phyloP scores from a whole-genome alignment of 179 eudicot species.

The Sideroxylon spinosum region DNA sequence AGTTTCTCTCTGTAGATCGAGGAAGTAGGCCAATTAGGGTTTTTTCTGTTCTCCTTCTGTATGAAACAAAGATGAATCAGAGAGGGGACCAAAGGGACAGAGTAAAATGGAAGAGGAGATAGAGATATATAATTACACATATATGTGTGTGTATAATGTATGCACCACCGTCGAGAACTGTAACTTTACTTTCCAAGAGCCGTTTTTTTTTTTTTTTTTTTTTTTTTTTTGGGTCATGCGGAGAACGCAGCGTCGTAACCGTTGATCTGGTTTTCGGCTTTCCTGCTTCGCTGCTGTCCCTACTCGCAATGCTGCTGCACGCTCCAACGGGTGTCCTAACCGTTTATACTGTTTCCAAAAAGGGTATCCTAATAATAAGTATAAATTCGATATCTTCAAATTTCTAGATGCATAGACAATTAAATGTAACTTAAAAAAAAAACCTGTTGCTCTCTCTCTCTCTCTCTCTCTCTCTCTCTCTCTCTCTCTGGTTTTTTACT shows the following conservation, averaged over 20 bases:
- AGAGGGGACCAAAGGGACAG: not conserved
- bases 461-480: too few relatives aligned
- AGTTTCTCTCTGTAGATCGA: slow-evolving; percentile 22
- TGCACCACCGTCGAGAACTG: not conserved
- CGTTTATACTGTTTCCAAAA: too few relatives aligned
- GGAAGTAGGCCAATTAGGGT: slow-evolving; percentile 5
- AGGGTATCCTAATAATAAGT: too few relatives aligned
- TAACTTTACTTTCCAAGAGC: not conserved
- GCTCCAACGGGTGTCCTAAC: not conserved
- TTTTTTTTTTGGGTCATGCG: slow-evolving; percentile 8
- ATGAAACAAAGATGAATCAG: not conserved
- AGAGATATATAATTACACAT: not conserved
- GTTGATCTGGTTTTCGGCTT: slow-evolving; percentile 13
- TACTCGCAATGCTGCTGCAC: not conserved
- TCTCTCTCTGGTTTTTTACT: not conserved
- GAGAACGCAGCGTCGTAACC: slow-evolving; percentile 11
- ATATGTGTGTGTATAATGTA: too few relatives aligned
- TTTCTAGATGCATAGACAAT: too few relatives aligned
- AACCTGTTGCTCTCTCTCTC: too few relatives aligned
- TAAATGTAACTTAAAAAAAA: too few relatives aligned
- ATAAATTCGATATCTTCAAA: too few relatives aligned
- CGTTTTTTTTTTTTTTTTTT: not conserved
- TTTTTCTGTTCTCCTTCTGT: not conserved
- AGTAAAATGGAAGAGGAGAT: slow-evolving; percentile 5
- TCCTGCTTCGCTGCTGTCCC: not conserved